Evolutionary conservation across 306 rosid genomes (phyloP).

Genomic region (Malus fusca): DNA sequence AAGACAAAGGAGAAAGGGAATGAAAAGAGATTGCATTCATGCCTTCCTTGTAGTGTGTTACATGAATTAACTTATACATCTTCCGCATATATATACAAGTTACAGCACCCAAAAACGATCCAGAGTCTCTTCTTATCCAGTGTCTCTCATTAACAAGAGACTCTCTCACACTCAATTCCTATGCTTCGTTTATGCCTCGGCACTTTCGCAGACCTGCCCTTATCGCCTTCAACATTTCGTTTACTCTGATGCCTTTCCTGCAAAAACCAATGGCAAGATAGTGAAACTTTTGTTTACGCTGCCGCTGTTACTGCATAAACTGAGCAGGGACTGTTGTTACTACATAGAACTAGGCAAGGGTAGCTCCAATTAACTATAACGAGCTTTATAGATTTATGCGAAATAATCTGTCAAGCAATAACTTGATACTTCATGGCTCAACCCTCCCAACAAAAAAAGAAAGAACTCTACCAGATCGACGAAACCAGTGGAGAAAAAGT

Average conservation of each 20-base stretch:
- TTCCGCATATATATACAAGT: neutral
- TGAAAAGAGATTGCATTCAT: neutral
- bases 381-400: neutral
- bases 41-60: neutral
- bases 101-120: neutral
- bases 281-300: neutral
- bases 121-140: neutral
- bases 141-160: neutral
- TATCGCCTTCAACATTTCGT: slow-evolving; percentile 73
- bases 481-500: neutral
- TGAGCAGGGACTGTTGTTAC: neutral
- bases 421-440: too few species aligned
- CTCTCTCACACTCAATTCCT: slow-evolving; percentile 10
- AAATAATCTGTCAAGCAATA: neutral
- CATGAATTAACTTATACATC: neutral
- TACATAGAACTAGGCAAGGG: neutral
- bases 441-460: neutral
- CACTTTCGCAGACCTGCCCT: slow-evolving; percentile 68
- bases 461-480: neutral
- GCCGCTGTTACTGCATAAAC: neutral
- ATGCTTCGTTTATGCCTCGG: slow-evolving; percentile 25
- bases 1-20: too few species aligned
- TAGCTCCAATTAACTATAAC: neutral
- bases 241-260: slow-evolving; percentile 66
- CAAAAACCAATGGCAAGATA: slow-evolving; percentile 9